Base-by-base conservation (phyloP, 1,284 basidiomycete genomes). In the Rhodotorula sp. region DNA sequence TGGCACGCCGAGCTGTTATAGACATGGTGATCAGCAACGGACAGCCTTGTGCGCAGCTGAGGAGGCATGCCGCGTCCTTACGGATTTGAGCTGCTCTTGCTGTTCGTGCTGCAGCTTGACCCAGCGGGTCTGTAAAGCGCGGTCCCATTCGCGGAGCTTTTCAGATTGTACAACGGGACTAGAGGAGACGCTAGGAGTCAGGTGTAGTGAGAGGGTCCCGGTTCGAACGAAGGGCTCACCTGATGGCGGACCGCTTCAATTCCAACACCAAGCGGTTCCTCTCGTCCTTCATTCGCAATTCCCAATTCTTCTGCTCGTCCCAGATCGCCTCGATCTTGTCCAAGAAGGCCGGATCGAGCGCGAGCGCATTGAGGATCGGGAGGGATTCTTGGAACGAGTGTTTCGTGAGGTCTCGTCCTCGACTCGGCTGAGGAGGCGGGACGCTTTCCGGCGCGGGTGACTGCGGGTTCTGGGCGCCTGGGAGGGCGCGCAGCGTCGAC, bases 291-390 rank as follows among this genome's bases (percentile, higher is more conserved):
- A 47, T 47, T 31, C 64, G 43, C 26, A 71, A 52, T 43, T 72
- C 70, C 60, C 60, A 60, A 5, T 63, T 71, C 64, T 67, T 65
- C 64, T 75, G 73, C 45, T 72, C 66, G 23, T 66, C 61, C 67
- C 66, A 64, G 21, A 72, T 23, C 12, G 14, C 34, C 47, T 69
- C 64, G 19, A 75, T 49, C 16, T 38, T 34, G 43, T 72, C 70
- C 23, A 75, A 38, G 28, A 67, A 74, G 5, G 21, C 12, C 1
- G 34, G 15, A 48, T 68, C 61, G 2, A 43, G 14, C 3, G 68
- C 68, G 66, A 72, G 68, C 2, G 60, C 47, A 21, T 72, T 69
- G 28, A 75, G 64, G 52, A 68, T 28, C 1, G 73, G 73, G 1
- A 75, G 34, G 0, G 64, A 50, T 57, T 75, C 73, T 19, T 65